Evolutionary conservation across 768 basidiomycete genomes (phyloP), one percentile per base, ranked within the genome.

Genomic region (Hypholoma sublateritium): DNA sequence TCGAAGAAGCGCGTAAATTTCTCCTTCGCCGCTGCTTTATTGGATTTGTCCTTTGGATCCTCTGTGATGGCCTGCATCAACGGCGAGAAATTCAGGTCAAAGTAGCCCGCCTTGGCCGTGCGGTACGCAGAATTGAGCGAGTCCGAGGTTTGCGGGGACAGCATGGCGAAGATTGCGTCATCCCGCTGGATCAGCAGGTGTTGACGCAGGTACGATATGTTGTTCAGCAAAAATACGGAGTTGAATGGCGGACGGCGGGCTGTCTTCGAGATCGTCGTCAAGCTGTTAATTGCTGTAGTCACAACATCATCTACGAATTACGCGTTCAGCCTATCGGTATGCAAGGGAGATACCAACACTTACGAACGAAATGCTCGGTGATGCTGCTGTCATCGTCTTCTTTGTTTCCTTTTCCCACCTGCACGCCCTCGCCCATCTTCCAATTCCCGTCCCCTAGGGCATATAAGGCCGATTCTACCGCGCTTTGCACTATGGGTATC

Each of bases 381-480:
- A 93, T 76, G 16, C 78, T 72, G 37, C 71, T 72, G 63, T 87
- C 85, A 54, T 85, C 86, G 9, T 76, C 77, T 28, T 84, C 86
- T 4, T 74, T 75, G 1, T 43, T 58, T 0, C 61, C 63, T 52
- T 58, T 60, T 9, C 81, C 82, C 5, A 88, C 83, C 62, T 80
- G 78, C 19, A 89, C 78, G 5, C 90, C 91, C 58, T 91, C 90
- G 4, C 92, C 92, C 91, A 94, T 93, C 71, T 84, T 90, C 92
- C 92, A 93, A 61, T 93, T 93, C 9, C 92, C 92, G 58, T 94
- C 91, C 0, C 92, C 92, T 0, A 94, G 80, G 2, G 85, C 81
- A 39, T 84, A 67, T 36, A 93, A 73, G 0, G 86, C 85, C 1
- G 88, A 76, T 1, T 80, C 81, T 9, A 86, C 89, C 1, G 88